Evolutionary conservation across 306 rosid species (phyloP), one percentile per base, ranked within the genome.

Genomic region (Prosopis cineraria): DNA sequence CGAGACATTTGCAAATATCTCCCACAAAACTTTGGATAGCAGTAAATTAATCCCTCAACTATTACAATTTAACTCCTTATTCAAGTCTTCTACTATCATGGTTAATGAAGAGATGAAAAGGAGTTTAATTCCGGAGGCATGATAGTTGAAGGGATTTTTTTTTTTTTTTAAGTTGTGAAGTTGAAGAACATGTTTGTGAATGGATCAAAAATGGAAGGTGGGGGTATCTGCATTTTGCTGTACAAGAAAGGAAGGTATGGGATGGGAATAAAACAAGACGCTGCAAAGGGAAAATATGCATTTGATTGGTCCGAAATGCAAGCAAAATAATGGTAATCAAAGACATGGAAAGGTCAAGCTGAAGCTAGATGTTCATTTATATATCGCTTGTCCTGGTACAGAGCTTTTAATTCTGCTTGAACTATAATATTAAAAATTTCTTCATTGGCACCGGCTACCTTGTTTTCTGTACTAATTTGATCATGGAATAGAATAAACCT

Each of bases 291-390:
- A 45, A 20, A 81, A 45, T 65, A 22, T 76, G 73, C 58, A 33
- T 78, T 47, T 83, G 79, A 83, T 59, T 85, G 74, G 71, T 67
- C 30, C 75, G 29, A 80, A 82, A 66, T 82, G 72, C 77, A 84
- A 81, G 58, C 24, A 48, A 67, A 50, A 70, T 22, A 68, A 40
- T 63, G 74, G 73, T 75, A 79, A 36, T 37, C 34, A 69, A 76
- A 50, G 27, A 81, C 25, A 67, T 63, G 74, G 66, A 76, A 52
- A 73, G 39, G 3, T 70, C 47, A 76, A 56, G 50, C 50, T 82
- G 34, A 83, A 73, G 58, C 59, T 44, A 71, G 79, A 65, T 75
- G 68, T 44, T 70, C 73, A 65, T 58, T 71, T 73, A 79, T 84
- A 82, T 75, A 8, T 67, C 43, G 25, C 69, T 64, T 34, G 55